Percentiles rank a stretch among this genome's conserved stretches.
These are phyloP conservation scores for Colletotrichum echinochloae DNA, from an alignment of 2,329 filamentous ascomycete genomes.

Conservation along the genomic window DNA sequence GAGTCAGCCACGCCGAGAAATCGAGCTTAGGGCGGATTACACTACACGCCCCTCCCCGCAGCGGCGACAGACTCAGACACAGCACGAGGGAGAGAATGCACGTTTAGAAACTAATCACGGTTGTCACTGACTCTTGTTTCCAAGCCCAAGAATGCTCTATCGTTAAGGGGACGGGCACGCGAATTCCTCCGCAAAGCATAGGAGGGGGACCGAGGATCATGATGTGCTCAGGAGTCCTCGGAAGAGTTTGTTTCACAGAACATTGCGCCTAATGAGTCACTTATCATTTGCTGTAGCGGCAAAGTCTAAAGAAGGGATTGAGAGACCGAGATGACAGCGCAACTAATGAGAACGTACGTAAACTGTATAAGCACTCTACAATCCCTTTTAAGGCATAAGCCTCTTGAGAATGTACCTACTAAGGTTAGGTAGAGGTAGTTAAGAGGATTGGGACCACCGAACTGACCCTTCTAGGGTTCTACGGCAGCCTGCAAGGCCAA, in stretches of 20 bases:
- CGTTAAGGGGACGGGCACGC: not conserved
- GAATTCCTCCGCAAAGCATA: not conserved
- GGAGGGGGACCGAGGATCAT: not conserved
- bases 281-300: slow-evolving; percentile 5
- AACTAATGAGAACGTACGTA: not conserved
- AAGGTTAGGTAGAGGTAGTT: not conserved
- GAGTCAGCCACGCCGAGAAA: no score
- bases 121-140: not conserved
- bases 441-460: not conserved
- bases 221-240: not conserved
- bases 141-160: no score
- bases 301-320: slow-evolving; percentile 10
- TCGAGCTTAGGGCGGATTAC: no score
- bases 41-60: no score
- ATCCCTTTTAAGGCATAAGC: no score
- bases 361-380: no score
- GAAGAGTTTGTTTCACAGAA: not conserved
- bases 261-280: not conserved
- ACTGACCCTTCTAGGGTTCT: not conserved
- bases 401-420: not conserved
- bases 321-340: not conserved
- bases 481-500: no score
- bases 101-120: not conserved
- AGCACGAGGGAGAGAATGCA: not conserved
- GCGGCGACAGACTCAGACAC: not conserved